Evolutionary conservation across 2,329 filamentous ascomycete species (phyloP).

Genomic region (Cladosporium sphaerospermum): DNA sequence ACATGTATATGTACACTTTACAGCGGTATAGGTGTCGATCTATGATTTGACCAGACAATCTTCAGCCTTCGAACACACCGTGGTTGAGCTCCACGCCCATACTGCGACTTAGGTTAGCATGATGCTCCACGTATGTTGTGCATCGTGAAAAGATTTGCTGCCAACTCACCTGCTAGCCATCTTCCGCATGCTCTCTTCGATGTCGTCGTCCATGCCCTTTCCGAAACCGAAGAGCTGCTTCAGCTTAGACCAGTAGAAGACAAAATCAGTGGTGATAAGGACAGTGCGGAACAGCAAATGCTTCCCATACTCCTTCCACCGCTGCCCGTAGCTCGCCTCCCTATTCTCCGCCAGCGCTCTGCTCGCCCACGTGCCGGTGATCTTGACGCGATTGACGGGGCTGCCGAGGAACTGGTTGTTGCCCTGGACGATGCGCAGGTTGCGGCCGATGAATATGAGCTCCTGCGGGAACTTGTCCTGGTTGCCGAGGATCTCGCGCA

Average conservation of each 20-base stretch:
- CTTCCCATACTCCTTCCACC: constrained; percentile 62
- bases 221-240: constrained; percentile 71
- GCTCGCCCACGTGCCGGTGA: constrained; percentile 86
- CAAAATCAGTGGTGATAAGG: constrained; percentile 67
- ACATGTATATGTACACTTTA: neutral
- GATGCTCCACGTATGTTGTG: neutral
- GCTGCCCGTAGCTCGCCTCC: constrained; percentile 56
- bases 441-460: constrained; percentile 85
- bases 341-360: constrained; percentile 71
- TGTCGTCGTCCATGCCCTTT: constrained; percentile 86
- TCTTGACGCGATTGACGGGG: constrained; percentile 86
- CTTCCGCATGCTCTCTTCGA: constrained; percentile 78
- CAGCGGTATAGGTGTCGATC: neutral
- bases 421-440: constrained; percentile 86
- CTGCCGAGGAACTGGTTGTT: constrained; percentile 88
- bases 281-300: constrained; percentile 80
- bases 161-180: constrained; percentile 60
- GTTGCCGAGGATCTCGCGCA: constrained; percentile 76
- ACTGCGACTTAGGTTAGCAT: constrained; percentile 39
- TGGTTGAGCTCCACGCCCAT: constrained; percentile 89
- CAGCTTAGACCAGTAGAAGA: constrained; percentile 75
- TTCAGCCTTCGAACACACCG: constrained; percentile 74
- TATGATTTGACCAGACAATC: too few relatives aligned
- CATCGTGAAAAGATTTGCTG: neutral
- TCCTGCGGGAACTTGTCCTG: constrained; percentile 86